Evolutionary conservation across 2,329 filamentous ascomycete species (phyloP).

Genomic region (Hirsutella rhossiliensis): DNA sequence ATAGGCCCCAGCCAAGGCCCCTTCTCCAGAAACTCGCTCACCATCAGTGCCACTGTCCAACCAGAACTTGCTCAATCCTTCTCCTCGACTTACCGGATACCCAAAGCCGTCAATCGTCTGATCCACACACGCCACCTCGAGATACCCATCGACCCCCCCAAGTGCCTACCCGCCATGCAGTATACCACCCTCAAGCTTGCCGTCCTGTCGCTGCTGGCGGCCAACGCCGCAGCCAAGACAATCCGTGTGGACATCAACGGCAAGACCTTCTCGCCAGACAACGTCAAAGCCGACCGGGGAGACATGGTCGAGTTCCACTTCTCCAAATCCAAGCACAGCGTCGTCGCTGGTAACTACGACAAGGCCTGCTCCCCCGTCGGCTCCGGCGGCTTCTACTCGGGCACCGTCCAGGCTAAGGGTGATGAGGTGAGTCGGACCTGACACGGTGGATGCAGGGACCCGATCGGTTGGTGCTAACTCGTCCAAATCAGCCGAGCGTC

Average conservation of each 20-base stretch:
- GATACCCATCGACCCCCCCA: not conserved
- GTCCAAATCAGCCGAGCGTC: constrained; percentile 4
- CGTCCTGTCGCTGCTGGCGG: constrained; percentile 6
- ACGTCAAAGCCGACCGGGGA: constrained; percentile 28
- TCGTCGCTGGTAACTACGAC: constrained; percentile 32
- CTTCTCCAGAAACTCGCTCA: not conserved
- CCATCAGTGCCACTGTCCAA: not conserved
- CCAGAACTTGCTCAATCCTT: not conserved
- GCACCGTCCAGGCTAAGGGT: constrained; percentile 2
- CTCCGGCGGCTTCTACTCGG: constrained; percentile 8
- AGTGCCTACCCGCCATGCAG: constrained; percentile 4
- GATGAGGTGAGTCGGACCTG: not conserved
- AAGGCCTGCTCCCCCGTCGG: constrained; percentile 31
- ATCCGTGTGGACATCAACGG: constrained; percentile 28
- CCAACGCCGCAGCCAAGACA: constrained; percentile 21
- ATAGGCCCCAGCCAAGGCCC: not conserved
- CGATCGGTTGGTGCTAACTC: not conserved
- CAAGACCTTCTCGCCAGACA: constrained; percentile 24
- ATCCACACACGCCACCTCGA: too few species aligned
- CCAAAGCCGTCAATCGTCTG: too few species aligned
- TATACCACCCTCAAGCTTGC: constrained; percentile 4
- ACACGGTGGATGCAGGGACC: not conserved
- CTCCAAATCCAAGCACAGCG: constrained; percentile 32
- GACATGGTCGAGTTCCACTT: constrained; percentile 39
- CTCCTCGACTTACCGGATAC: not conserved